Base-by-base conservation (phyloP, 2,329 filamentous ascomycete species). In the Clarireedia sp. region DNA sequence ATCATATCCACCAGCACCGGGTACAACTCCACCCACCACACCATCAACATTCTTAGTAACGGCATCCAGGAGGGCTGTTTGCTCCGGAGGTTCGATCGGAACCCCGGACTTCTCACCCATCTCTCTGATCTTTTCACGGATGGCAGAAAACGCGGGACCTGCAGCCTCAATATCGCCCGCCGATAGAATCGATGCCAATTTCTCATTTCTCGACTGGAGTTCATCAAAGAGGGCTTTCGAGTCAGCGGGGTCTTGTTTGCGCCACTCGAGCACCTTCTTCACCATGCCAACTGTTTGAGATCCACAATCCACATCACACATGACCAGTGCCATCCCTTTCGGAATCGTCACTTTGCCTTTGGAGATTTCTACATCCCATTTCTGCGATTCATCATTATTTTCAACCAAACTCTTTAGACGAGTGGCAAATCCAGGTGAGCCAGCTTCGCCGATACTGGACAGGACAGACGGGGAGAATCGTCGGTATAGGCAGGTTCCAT, bases 221-320 rank as follows among this genome's bases (percentile, higher is more conserved):
- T 80, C 75, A 47, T 79, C 78, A 90, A 91, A 97, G 17, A 96
- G 75, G 58, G 71, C 66, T 59, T 82, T 80, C 1, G 90, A 85
- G n/a, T 78, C 80, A 2, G 78, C 77, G 0, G 77, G 73, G 19
- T 89, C 82, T 48, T 78, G 72, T 49, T 81, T 80, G 51, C 87
- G 78, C 94, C 94, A 99, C 33, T 80, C 79, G 3, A 97, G 77
- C 14, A 99, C 89, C 68, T 89, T 82, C 74, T 92, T 95, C 38
- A 96, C 94, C 94, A 99, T 97, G 14, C 90, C 82, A 0, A 95
- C 91, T 7, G 92, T 97, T 74, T 95, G 82, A 48, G 86, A 92
- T 33, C 94, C 94, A 68, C 91, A 96, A 69, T 95, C 89, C 6
- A 99, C 94, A 68, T 99, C 94, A 67, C 90, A 96, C 86, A 99